Evolutionary conservation across 371 early-diverging fungal genomes (phyloP), one percentile per base, ranked within the genome.

Genomic region (Apophysomyces elegans): DNA sequence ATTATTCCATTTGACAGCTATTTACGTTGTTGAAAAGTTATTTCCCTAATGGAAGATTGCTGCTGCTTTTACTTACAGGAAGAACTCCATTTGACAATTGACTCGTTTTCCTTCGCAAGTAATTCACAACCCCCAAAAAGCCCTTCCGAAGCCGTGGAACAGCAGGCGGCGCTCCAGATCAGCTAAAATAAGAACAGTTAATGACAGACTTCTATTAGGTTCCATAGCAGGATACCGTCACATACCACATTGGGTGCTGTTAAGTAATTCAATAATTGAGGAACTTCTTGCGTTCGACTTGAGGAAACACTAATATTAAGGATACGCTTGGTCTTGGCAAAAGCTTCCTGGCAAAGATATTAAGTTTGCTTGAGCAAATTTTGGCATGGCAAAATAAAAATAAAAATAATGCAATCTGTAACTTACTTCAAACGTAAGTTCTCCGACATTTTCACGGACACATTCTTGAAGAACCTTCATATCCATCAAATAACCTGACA

Each of bases 201-300:
- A 18, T 1, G 1, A 47, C 13, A 47, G 32, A 3, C 1, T 26
- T 26, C 2, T 26, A 26, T 26, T 26, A 26, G 2, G 32, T 2
- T 26, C 32, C 32, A 2, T 26, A 26, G 32, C 32, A 26, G 32
- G 32, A 26, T 26, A 2, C 32, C 2, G 32, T 26, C 2, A 77
- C 80, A 59, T 82, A 87, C 89, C n/a, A 90, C 91, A 71, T 91
- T 90, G 9, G 92, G 92, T 1, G 91, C 89, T 7, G 92, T 91
- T 39, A 90, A 69, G 69, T 91, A 86, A 65, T 92, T 92, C 18
- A 92, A 68, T 11, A 90, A 70, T 61, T 88, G 88, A 37, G 92
- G 92, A 4, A 89, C 88, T 67, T 91, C 90, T 37, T 84, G 84
- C 43, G 83, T 88, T 14, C 89, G 77, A 14, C 86, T 84, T 0